These are phyloP conservation scores for Hypoxylon lienhwacheense DNA, from an alignment of 495 filamentous ascomycete genomes.

Conservation along the genomic window DNA sequence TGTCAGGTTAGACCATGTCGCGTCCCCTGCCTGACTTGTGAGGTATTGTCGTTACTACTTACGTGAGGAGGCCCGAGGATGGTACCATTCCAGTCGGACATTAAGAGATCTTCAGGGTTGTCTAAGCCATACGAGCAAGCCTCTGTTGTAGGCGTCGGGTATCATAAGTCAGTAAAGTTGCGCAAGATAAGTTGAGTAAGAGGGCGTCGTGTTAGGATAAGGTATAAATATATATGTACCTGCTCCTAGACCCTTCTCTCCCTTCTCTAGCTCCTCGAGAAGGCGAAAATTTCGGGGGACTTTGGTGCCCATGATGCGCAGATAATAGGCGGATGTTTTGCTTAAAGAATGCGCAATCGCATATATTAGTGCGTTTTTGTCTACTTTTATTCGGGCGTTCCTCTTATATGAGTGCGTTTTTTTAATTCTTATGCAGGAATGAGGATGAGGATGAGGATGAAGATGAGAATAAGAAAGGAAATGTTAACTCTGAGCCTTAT, in stretches of 20 bases:
- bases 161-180: slow-evolving; percentile 4
- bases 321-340: not conserved
- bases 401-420: no score
- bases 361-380: no score
- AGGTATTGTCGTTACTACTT: slow-evolving; percentile 38
- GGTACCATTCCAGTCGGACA: slow-evolving; percentile 98
- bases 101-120: slow-evolving; percentile 91
- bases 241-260: slow-evolving; percentile 94
- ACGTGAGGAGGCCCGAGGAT: slow-evolving; percentile 97
- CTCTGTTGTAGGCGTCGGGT: slow-evolving; percentile 55
- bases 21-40: not conserved
- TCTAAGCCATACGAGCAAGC: slow-evolving; percentile 96
- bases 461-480: not conserved
- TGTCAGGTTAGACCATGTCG: slow-evolving; percentile 17
- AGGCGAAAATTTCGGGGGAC: slow-evolving; percentile 94
- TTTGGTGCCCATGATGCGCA: slow-evolving; percentile 62
- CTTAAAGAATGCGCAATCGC: not conserved
- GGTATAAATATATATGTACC: slow-evolving; percentile 65
- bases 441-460: not conserved
- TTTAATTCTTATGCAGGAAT: no score
- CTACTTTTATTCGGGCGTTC: no score
- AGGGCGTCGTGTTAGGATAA: not conserved
- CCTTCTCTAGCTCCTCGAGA: slow-evolving; percentile 97
- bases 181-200: not conserved
- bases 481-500: slow-evolving; percentile 10